Base-by-base conservation (phyloP, 2,329 filamentous ascomycete species). In the Aspergillus piperis region DNA sequence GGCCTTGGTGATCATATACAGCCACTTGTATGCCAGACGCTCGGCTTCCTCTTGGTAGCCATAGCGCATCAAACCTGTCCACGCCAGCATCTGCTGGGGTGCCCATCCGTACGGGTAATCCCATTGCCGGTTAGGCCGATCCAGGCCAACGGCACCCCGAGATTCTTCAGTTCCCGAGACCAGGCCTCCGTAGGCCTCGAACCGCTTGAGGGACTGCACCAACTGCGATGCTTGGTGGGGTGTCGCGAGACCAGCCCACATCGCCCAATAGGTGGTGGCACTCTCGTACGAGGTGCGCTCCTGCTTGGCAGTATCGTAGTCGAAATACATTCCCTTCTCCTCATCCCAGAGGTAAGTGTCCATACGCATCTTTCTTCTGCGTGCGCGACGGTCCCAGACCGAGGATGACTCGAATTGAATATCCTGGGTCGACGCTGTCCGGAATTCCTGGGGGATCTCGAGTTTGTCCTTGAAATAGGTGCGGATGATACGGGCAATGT, bases 51-150 rank as follows among this genome's bases (percentile, higher is more conserved):
- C 90, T 27, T 89, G 88, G 74, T 96, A 98, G 57, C 93, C 92
- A 73, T 98, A 99, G 17, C 93, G 89, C 70, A 92, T 85, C 61
- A 99, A 81, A 2, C 93, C 95, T 1, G 91, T 93, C 95, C 95
- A 99, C 0, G 95, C 94, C 44, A 99, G 86, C 80, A 99, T 98
- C 81, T 99, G 95, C 81, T 99, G 95, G 32, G 95, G 95, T 58
- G 95, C 95, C 95, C 95, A 99, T 61, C 95, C 95, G 73, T 95
- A 98, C 0, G 95, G 95, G 74, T 92, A 98, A 75, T 99, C 95
- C 95, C 95, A 99, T 75, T 99, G 95, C 68, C 95, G 88, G 76
- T 97, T 98, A 7, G 95, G 95, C 51, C 94, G 86, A 68, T 93
- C 86, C 41, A 97, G 78, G 11, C 90, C 88, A 62, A 96, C 82